phyloP scores from a whole-genome alignment of 129 eudicot genomes.

The Logfia minima region DNA sequence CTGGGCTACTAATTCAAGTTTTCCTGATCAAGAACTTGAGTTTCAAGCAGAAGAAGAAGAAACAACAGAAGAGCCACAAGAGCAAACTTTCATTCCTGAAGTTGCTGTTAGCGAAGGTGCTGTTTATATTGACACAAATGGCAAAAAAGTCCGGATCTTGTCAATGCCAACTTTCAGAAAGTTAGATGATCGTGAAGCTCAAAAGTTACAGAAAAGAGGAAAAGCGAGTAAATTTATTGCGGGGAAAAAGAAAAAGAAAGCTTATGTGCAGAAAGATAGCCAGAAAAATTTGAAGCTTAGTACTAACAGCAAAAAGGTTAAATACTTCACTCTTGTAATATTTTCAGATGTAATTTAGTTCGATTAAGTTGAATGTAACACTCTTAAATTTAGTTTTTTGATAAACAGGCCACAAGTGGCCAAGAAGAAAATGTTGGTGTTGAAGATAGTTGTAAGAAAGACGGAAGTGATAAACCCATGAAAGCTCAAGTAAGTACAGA shows the following conservation, averaged over 20 bases:
- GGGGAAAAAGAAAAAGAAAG: constrained; percentile 44
- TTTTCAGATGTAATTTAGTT: constrained; percentile 2
- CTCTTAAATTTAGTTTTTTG: constrained; percentile 9
- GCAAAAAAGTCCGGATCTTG: constrained; percentile 77
- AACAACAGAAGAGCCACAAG: constrained; percentile 23
- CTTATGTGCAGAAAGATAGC: constrained; percentile 29
- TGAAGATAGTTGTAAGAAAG: constrained; percentile 25
- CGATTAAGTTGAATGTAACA: background rate
- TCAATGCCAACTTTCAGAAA: constrained; percentile 39
- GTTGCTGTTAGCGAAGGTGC: constrained; percentile 54
- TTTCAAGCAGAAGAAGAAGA: constrained; percentile 14
- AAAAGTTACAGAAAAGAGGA: constrained; percentile 33
- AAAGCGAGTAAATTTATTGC: constrained; percentile 40
- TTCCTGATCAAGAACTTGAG: constrained; percentile 46
- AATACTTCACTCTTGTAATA: constrained; percentile 7
- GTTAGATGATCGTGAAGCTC: constrained; percentile 20
- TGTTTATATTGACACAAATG: constrained; percentile 74
- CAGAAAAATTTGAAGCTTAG: constrained; percentile 35
- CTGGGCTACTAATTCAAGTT: constrained; percentile 58
- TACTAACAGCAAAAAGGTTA: constrained; percentile 24
- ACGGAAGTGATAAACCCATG: background rate
- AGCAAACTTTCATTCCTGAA: constrained; percentile 23
- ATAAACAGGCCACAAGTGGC: constrained; percentile 39
- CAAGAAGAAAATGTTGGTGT: constrained; percentile 26
- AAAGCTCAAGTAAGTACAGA: constrained; percentile 7